Base-by-base conservation (phyloP, 371 early-diverging fungal genomes). In the Rhizopus delemar region DNA sequence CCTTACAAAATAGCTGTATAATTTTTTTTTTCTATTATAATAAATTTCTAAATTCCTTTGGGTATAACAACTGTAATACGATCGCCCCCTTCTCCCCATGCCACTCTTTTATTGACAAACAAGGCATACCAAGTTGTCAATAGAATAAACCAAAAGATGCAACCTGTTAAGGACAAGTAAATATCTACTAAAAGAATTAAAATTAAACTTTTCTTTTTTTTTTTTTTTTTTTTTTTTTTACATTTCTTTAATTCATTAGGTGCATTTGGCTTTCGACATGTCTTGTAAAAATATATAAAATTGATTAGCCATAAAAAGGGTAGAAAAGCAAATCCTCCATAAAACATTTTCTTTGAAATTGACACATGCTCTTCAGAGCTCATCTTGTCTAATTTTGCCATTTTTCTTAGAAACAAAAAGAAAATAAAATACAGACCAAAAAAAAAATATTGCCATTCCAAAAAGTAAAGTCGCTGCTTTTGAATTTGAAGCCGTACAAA, bases 281-380 rank as follows among this genome's bases (percentile, higher is more conserved):
- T 68, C 7, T 73, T 77, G 64, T 75, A 82, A 48, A 84, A 64
- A 53, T 84, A 84, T n/a, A 83, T 58, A 57, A 83, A 68, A 53
- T 86, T 86, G 46, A 83, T 76, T 13, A 86, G 65, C 86, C 86
- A 86, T 16, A 86, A 69, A 28, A 86, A 68, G 2, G 86, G 86
- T 3, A 86, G 61, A 46, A 86, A 79, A 32, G 78, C 75, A 63
- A 84, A 78, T 0, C 86, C 86, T 0, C 82, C 83, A 57, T 73
- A 82, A 61, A 86, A 86, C 69, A 86, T 77, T 53, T 80, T 82
- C 54, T 74, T 83, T 56, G 78, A 74, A 22, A 82, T 73, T 29
- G 63, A 62, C n/a, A 85, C 65, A 46, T 77, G 75, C 51, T 85
- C 83, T n/a, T 81, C 77, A 31, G 75, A 60, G 38, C 67, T 71